Conservation (phyloP, 2,329 filamentous ascomycete species). For the Phialemoniopsis sp. region DNA sequence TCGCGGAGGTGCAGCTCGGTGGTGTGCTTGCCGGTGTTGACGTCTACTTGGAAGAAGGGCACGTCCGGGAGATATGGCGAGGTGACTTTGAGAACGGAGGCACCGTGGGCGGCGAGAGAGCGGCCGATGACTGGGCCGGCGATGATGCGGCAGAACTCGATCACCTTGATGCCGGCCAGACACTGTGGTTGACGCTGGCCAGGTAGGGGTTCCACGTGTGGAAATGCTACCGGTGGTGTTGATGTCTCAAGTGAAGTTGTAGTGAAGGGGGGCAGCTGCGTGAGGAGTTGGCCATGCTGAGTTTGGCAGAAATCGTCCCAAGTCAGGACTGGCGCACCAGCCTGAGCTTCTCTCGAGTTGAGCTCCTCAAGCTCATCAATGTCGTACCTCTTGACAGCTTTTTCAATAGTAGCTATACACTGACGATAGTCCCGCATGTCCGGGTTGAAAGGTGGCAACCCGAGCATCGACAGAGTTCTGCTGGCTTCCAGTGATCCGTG, state of each 20-base stretch:
- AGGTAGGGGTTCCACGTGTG: constrained; percentile 12
- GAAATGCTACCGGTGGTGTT: constrained; percentile 42
- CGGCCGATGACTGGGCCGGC: constrained; percentile 70
- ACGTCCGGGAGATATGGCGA: constrained; percentile 65
- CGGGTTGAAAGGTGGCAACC: constrained; percentile 56
- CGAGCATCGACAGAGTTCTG: constrained; percentile 66
- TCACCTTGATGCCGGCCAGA: constrained; percentile 62
- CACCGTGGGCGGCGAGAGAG: constrained; percentile 71
- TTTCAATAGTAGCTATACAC: constrained; percentile 56
- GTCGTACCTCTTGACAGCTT: constrained; percentile 50
- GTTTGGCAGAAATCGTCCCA: constrained; percentile 56
- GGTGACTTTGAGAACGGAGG: constrained; percentile 69
- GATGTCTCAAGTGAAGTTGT: constrained; percentile 44
- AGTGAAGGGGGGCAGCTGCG: constrained; percentile 38
- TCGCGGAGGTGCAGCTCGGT: constrained; percentile 60
- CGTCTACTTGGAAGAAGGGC: constrained; percentile 68
- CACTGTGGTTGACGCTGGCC: constrained; percentile 19
- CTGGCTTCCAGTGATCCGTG: constrained; percentile 71
- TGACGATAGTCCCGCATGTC: constrained; percentile 57
- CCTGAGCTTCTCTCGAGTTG: constrained; percentile 53
- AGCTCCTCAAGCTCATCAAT: constrained; percentile 51
- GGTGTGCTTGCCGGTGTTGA: constrained; percentile 68
- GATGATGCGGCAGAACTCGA: constrained; percentile 73
- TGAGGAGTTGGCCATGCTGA: constrained; percentile 41
- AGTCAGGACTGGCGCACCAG: constrained; percentile 56